Conservation (phyloP, 2,329 filamentous ascomycete species). For the Aureobasidium sp. region DNA sequence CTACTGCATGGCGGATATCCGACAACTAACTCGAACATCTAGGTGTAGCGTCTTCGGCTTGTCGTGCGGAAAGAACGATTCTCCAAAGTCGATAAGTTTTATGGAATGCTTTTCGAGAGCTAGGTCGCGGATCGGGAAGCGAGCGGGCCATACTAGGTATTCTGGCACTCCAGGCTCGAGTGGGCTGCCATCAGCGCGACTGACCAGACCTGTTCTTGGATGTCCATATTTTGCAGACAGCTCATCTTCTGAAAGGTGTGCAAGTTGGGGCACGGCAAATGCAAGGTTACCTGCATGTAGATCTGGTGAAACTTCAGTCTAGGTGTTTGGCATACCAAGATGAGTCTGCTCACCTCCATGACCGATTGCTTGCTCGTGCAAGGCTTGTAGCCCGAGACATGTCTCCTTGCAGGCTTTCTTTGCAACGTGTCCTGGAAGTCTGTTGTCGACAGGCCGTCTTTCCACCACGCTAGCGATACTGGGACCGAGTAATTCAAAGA, state of each 20-base stretch:
- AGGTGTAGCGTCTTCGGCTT: constrained; percentile 25
- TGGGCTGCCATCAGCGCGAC: constrained; percentile 21
- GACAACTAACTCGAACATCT: constrained; percentile 34
- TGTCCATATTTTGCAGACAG: constrained; percentile 21
- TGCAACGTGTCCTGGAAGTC: constrained; percentile 34
- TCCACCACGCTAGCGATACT: constrained; percentile 35
- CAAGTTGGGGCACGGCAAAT: constrained; percentile 22
- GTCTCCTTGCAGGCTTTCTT: constrained; percentile 27
- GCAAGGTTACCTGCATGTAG: constrained; percentile 26
- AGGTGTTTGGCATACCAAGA: neutral
- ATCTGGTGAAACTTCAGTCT: constrained; percentile 19
- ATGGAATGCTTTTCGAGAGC: constrained; percentile 13
- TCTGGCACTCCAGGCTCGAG: constrained; percentile 20
- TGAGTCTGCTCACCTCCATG: constrained; percentile 25
- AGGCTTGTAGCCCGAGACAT: constrained; percentile 20
- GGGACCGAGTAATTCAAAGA: constrained; percentile 35
- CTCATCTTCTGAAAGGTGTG: constrained; percentile 19
- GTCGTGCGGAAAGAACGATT: constrained; percentile 28
- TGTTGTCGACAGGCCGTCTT: constrained; percentile 27
- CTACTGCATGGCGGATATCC: constrained; percentile 35
- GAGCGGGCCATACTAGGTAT: constrained; percentile 21
- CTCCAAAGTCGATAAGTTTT: constrained; percentile 35
- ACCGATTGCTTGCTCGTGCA: constrained; percentile 23
- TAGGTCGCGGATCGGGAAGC: constrained; percentile 12
- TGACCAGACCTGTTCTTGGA: constrained; percentile 20